These are phyloP conservation scores for Talaromyces sp. DNA, from an alignment of 2,329 filamentous ascomycete species.

Conservation along the genomic window DNA sequence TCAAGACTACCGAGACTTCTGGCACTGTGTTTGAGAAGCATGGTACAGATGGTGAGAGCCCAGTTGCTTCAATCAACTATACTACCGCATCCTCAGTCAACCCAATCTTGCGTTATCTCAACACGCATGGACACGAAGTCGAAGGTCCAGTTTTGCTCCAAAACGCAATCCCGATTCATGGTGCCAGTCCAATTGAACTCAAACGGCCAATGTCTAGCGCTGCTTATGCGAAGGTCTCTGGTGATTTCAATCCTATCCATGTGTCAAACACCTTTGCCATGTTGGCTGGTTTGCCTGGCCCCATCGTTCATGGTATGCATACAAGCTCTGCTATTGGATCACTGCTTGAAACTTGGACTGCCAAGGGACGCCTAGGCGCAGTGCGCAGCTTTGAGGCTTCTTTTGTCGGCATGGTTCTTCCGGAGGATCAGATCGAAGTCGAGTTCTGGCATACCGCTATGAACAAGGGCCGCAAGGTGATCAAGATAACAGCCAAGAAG, in stretches of 20 bases:
- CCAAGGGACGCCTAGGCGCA: conserved; percentile 87
- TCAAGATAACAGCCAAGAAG: conserved; percentile 96
- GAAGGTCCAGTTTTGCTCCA: neutral
- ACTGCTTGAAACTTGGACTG: conserved; percentile 95
- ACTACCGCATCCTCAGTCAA: neutral
- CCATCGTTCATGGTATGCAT: conserved; percentile 99
- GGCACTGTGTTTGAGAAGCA: conserved; percentile 92
- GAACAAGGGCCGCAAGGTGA: conserved; percentile 97
- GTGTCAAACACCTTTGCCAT: conserved; percentile 93
- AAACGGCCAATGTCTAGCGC: conserved; percentile 96
- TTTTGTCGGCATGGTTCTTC: conserved; percentile 94
- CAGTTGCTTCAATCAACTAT: conserved; percentile 75
- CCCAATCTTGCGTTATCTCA: neutral
- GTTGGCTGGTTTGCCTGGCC: conserved; percentile 92
- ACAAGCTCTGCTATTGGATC: conserved; percentile 93
- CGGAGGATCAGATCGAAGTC: conserved; percentile 90
- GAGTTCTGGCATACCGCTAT: conserved; percentile 96
- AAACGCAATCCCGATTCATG: neutral
- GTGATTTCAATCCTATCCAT: conserved; percentile 98
- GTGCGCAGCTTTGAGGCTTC: conserved; percentile 95
- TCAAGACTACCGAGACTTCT: conserved; percentile 84
- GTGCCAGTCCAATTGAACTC: conserved; percentile 71
- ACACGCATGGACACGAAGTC: neutral
- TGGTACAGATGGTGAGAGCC: conserved; percentile 54
- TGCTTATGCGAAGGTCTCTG: conserved; percentile 94